These are phyloP conservation scores for Oryza nivara DNA, from an alignment of 176 grass and related monocot genomes.

Conservation along the genomic window DNA sequence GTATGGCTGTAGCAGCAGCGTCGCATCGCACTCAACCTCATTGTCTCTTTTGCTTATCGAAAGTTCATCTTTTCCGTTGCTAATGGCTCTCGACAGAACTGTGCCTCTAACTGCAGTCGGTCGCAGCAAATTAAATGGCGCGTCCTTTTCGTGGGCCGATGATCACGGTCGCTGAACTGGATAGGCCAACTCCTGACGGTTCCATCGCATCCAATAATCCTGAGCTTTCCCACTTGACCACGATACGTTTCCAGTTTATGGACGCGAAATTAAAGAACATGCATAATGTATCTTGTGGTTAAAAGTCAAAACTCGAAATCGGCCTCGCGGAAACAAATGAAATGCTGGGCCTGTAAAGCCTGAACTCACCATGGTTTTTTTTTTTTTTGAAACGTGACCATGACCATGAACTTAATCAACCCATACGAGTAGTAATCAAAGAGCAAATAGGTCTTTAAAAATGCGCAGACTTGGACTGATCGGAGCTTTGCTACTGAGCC, in stretches of 20 bases:
- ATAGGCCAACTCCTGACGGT: background rate
- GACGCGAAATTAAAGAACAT: background rate
- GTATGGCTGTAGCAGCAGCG: background rate
- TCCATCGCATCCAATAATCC: background rate
- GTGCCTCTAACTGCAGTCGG: background rate
- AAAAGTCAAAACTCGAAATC: background rate
- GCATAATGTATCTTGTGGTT: background rate
- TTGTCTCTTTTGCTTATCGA: background rate
- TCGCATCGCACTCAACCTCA: background rate
- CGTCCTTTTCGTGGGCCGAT: constrained; percentile 20
- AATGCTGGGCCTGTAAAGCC: too few species aligned
- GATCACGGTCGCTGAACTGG: background rate
- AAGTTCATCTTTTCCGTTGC: background rate
- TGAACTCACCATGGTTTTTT: too few species aligned
- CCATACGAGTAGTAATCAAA: background rate
- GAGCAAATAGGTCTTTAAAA: too few species aligned
- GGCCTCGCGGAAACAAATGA: too few species aligned
- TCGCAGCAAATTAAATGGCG: constrained; percentile 12
- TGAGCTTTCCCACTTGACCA: background rate
- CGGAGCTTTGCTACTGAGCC: background rate
- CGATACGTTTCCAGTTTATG: background rate
- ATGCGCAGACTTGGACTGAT: background rate
- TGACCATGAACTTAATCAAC: too few species aligned
- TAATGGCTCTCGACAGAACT: background rate
- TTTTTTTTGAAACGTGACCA: too few species aligned